These are phyloP conservation scores for Trametes punicea DNA, from an alignment of 768 basidiomycete genomes.

Conservation along the genomic window DNA sequence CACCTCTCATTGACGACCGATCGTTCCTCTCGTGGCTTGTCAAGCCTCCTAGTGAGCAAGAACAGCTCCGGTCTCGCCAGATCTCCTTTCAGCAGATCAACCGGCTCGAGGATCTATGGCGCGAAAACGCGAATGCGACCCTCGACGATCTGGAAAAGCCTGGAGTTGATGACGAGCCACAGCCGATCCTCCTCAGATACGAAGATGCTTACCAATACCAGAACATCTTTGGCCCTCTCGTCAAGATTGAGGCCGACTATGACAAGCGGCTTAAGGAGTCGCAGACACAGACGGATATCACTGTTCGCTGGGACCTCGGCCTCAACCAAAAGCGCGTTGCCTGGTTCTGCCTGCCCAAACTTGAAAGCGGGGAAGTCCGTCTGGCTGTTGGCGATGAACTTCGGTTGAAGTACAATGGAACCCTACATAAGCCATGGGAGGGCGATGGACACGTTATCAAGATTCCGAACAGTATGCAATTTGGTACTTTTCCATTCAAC, in stretches of 20 bases:
- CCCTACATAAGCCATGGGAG: slow-evolving; percentile 92
- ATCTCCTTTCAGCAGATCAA: slow-evolving; percentile 98
- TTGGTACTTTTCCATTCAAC: background rate
- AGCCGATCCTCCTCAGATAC: slow-evolving; percentile 84
- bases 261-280: slow-evolving; percentile 97
- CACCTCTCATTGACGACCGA: slow-evolving; percentile 96
- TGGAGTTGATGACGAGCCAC: slow-evolving; percentile 96
- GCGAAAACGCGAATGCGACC: slow-evolving; percentile 91
- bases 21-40: slow-evolving; percentile 99
- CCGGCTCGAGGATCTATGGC: slow-evolving; percentile 96
- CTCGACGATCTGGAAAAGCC: slow-evolving; percentile 97
- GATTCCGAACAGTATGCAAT: slow-evolving; percentile 89
- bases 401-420: slow-evolving; percentile 83
- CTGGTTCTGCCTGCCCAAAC: slow-evolving; percentile 94
- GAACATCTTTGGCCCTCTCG: slow-evolving; percentile 97
- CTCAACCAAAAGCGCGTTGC: slow-evolving; percentile 99
- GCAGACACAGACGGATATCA: slow-evolving; percentile 96
- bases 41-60: slow-evolving; percentile 93
- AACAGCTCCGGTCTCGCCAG: slow-evolving; percentile 93
- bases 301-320: slow-evolving; percentile 95
- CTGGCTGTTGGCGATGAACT: slow-evolving; percentile 96
- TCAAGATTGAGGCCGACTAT: slow-evolving; percentile 99
- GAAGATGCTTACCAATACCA: slow-evolving; percentile 99
- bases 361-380: slow-evolving; percentile 97
- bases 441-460: slow-evolving; percentile 98